Base-by-base conservation (phyloP, 176 grass and related monocot species). In the Avena sativa region DNA sequence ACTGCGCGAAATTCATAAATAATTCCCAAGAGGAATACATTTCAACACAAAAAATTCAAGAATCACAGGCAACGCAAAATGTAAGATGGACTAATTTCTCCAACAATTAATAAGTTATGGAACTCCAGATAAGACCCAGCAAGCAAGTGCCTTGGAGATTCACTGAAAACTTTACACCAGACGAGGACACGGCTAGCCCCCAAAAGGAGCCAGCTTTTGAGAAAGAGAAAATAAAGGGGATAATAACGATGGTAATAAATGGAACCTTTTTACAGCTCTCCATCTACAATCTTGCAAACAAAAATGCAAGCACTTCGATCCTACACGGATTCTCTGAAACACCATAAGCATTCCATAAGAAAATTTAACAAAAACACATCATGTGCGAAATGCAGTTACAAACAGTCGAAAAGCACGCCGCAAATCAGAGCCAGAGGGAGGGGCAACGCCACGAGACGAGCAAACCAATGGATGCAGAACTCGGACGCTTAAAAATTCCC, bases 361-460 rank as follows among this genome's bases (percentile, higher is more conserved):
- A 50, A 28, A 14, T 4, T 15, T 13, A 74, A 76, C 14, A 80
- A 64, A 62, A 43, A 62, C 3, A 79, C 32, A 43, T 12, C 34
- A 23, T 43, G 6, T 13, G 64, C 9, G 63, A 48, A 70, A 70
- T 53, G 47, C 19, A 40, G 32, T 10, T 70, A 49, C 28, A 82
- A 82, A 20, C 64, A 15, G 55, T 69, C 63, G 19, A 82, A 36
- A 40, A 19, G 28, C 63, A 51, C 55, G 70, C 19, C 19, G 40
- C 69, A 51, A 85, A 68, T 63, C 83, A 12, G 82, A 36, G 34
- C 48, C 48, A 14, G 72, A 56, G 60, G 72, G 48, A 47, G 47
- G 48, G 30, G 53, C 46, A 50, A 15, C 70, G 6, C 79, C 44
- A 19, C 68, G 1, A 20, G 38, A 80, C 2, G 70, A 28, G 21